Percentiles rank a stretch among this genome's conserved stretches.
These are phyloP conservation scores for Amphirosellinia nigrospora DNA, from an alignment of 495 filamentous ascomycete genomes.

Conservation along the genomic window DNA sequence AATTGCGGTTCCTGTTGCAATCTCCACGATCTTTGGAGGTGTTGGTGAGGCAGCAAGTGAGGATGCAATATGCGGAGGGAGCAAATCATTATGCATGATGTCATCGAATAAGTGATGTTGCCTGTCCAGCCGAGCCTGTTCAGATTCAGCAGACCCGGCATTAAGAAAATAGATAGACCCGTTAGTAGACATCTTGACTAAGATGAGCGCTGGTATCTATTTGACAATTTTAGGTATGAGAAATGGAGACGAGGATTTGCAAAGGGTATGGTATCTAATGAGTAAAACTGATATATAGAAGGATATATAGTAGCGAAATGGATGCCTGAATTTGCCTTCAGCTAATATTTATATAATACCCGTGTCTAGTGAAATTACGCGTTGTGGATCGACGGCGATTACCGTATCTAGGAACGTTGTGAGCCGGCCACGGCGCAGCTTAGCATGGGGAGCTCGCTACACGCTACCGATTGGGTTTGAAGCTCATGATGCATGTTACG, in stretches of 20 bases:
- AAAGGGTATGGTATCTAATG: neutral
- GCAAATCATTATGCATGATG: conserved; percentile 20
- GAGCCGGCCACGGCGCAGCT: neutral
- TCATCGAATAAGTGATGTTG: conserved; percentile 19
- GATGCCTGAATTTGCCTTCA: neutral
- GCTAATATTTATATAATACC: neutral
- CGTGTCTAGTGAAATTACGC: neutral
- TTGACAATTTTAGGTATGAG: neutral
- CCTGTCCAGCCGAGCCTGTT: conserved; percentile 5
- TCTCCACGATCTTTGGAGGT: conserved; percentile 16
- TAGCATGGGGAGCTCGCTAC: neutral
- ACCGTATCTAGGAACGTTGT: neutral
- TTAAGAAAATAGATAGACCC: conserved; percentile 18
- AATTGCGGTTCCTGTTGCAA: conserved; percentile 20
- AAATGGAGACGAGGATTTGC: neutral
- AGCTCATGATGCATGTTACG: neutral
- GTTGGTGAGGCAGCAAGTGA: neutral
- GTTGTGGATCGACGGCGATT: neutral
- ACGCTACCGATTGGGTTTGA: neutral
- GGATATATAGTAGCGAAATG: no score
- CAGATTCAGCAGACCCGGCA: neutral
- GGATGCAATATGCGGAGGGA: conserved; percentile 16
- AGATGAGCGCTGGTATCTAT: no score
- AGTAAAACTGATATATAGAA: neutral
- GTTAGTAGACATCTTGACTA: conserved; percentile 2